Percentiles rank a stretch among this genome's conserved stretches.
Evolutionary conservation across 2,329 filamentous ascomycete genomes (phyloP).

Genomic region (Diaporthe velutina): DNA sequence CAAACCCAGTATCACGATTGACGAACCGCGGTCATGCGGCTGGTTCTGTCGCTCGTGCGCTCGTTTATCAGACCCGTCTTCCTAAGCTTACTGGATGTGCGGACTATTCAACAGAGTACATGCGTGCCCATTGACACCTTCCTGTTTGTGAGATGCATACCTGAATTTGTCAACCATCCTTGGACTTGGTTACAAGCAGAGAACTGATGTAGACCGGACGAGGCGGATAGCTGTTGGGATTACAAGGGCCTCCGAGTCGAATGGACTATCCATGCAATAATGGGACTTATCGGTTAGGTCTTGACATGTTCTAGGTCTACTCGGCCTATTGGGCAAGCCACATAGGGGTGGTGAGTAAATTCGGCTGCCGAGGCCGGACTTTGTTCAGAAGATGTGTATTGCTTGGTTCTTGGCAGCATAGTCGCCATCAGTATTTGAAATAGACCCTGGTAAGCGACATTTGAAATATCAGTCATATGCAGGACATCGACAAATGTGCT

Average conservation of each 20-base stretch:
- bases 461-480: constrained; percentile 11
- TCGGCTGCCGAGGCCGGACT: constrained; percentile 18
- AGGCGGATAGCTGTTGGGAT: background rate
- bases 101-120: constrained; percentile 77
- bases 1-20: constrained; percentile 49
- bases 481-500: background rate
- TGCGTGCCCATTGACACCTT: constrained; percentile 43
- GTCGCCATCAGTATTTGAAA: background rate
- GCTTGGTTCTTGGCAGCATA: background rate
- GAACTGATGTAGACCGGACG: background rate
- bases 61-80: constrained; percentile 75
- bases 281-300: background rate
- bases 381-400: background rate
- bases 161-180: background rate
- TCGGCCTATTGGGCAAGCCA: background rate
- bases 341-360: background rate
- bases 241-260: background rate
- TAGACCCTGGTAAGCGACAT: background rate
- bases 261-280: background rate
- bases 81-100: constrained; percentile 67
- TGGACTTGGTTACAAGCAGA: background rate
- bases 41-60: constrained; percentile 45
- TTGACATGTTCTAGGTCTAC: background rate
- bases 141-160: background rate
- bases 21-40: constrained; percentile 41